Evolutionary conservation across 257 asterid species (phyloP).

Genomic region (Capsicum baccatum): DNA sequence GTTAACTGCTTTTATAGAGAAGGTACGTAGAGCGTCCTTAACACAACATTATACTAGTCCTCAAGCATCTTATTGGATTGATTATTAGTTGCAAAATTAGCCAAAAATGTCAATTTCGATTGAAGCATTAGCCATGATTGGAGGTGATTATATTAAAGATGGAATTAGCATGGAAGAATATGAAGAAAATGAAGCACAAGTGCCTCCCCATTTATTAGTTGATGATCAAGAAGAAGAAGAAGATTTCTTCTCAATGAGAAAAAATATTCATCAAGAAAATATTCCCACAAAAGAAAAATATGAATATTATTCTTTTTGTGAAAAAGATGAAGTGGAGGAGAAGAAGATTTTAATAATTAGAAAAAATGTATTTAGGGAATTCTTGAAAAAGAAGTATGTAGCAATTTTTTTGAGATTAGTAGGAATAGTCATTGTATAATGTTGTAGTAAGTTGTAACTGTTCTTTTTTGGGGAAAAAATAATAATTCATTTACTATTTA

Average conservation of each 20-base stretch:
- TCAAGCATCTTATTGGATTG: background rate
- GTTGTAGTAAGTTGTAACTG: background rate
- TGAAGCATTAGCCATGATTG: constrained; percentile 61
- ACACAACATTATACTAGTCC: constrained; percentile 1
- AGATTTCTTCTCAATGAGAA: background rate
- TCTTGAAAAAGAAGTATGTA: background rate
- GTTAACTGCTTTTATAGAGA: background rate
- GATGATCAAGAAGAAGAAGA: constrained; percentile 15
- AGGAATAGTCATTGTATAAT: background rate
- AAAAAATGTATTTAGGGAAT: background rate
- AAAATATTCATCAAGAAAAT: background rate
- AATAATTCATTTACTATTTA: background rate
- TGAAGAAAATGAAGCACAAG: background rate
- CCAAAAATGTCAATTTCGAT: constrained; percentile 42
- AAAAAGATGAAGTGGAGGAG: background rate
- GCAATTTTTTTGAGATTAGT: background rate
- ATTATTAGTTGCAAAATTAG: background rate
- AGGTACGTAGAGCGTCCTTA: too few species aligned
- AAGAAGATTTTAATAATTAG: background rate
- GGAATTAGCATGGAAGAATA: constrained; percentile 28
- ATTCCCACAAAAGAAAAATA: background rate
- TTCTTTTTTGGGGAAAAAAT: background rate
- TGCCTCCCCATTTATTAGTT: background rate
- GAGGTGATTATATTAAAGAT: constrained; percentile 40
- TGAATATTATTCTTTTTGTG: background rate